Base-by-base conservation (phyloP, 139 green algal genomes). In the Chlamydomonas sp. region DNA sequence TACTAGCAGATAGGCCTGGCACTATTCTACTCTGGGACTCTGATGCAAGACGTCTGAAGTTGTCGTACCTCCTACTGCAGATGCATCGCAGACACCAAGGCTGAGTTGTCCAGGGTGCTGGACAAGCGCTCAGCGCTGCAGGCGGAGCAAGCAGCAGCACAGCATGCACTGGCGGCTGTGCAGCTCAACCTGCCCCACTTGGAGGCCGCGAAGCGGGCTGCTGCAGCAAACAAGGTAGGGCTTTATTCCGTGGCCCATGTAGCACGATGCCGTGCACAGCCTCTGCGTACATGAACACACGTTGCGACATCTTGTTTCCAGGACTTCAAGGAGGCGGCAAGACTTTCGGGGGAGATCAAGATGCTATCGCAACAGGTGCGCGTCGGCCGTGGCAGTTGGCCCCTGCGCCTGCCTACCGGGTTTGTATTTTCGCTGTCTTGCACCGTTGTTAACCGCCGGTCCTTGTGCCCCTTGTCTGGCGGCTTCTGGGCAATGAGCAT, bases 241-340 rank as follows among this genome's bases (percentile, higher is more conserved):
- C 9, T n/a, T 1, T 6, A 9, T 8, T 5, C 74, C 8, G 17
- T 71, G 3, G 60, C 17, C 16, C 75, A 20, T n/a, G n/a, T 77
- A n/a, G 10, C 20, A 7, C 9, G 62, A 1, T 62, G 5, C 1
- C 17, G 7, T 18, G 67, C 66, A 16, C 67, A 12, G 3, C 18
- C 10, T 18, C 14, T 72, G 20, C 20, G 4, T 20, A 60, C 61
- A 6, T 66, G 75, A 63, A 31, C 6, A 7, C 17, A 5, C 10
- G 10, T 5, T 64, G 57, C 57, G 74, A 7, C 61, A 1, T 2
- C 62, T 49, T 49, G 31, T 49, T 49, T 57, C 60, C 75, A 94
- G 78, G 93, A 95, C 78, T 95, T 95, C 88, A 94, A 94, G 67
- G 92, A 92, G 63, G 93, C 93, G 7, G 93, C 91, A 1, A 83